Percentiles rank a stretch among this genome's conserved stretches.
Conservation (phyloP, 176 grass and related monocot species). For the Oryza glaberrima region DNA sequence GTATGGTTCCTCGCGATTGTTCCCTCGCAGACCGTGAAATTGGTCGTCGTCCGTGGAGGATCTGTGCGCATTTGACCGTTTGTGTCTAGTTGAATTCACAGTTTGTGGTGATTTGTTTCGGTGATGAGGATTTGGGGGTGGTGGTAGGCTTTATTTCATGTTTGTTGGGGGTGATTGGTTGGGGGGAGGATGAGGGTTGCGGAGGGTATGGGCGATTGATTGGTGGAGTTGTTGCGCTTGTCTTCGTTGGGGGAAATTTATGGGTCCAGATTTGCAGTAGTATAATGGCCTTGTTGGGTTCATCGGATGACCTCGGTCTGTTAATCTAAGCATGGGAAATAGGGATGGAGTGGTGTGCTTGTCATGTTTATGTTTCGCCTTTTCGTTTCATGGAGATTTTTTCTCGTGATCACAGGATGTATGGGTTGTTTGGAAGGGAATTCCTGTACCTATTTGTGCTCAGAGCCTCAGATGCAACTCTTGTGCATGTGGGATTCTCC, state of each 20-base stretch:
- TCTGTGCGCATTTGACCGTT: not conserved
- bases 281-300: not conserved
- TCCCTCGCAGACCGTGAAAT: not conserved
- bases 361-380: not conserved
- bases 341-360: not conserved
- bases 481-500: not conserved
- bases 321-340: not conserved
- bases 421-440: not conserved
- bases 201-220: not conserved
- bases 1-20: not conserved
- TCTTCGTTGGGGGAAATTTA: no score
- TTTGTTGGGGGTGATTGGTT: not conserved
- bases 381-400: not conserved
- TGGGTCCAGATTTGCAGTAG: no score
- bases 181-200: not conserved
- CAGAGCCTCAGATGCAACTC: not conserved
- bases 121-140: not conserved
- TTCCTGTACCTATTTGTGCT: not conserved
- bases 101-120: no score
- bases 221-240: not conserved
- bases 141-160: no score
- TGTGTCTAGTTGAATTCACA: not conserved
- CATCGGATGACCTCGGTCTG: not conserved
- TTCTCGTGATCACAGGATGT: not conserved
- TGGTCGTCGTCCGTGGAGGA: not conserved